These are phyloP conservation scores for Daphne laureola DNA, from an alignment of 441 rosid species.

Conservation along the genomic window DNA sequence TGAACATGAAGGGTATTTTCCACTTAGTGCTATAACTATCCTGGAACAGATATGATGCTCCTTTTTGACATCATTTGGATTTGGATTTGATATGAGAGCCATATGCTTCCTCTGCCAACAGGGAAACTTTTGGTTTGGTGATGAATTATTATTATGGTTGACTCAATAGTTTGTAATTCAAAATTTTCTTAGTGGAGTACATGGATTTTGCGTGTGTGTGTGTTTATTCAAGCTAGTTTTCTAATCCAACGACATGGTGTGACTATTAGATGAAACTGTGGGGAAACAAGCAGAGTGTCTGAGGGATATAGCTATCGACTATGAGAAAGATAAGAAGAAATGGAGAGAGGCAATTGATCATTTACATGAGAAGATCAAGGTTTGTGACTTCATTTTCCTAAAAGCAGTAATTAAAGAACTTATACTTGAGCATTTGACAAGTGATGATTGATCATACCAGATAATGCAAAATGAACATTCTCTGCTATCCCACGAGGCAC, in stretches of 20 bases:
- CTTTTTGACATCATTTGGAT: neutral
- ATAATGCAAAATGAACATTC: conserved; percentile 72
- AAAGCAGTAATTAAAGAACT: conserved; percentile 3
- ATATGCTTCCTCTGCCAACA: too few relatives aligned
- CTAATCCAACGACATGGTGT: conserved; percentile 3
- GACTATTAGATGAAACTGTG: conserved; percentile 50
- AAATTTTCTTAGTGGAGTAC: too few relatives aligned
- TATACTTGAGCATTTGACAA: neutral
- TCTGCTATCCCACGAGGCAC: conserved; percentile 65
- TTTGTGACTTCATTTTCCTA: conserved; percentile 15
- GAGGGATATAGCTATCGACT: conserved; percentile 42
- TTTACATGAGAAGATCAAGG: conserved; percentile 63
- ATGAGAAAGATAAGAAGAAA: conserved; percentile 44
- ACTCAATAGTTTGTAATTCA: too few relatives aligned
- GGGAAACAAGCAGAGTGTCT: conserved; percentile 52
- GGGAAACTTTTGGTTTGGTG: too few relatives aligned
- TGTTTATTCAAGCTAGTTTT: neutral
- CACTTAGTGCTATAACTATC: neutral
- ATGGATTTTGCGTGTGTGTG: too few relatives aligned
- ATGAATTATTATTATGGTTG: too few relatives aligned
- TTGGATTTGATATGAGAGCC: too few relatives aligned
- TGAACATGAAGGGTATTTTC: neutral
- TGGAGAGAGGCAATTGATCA: conserved; percentile 44
- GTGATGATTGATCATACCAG: conserved; percentile 26
- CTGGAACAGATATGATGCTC: neutral